Conservation (phyloP, 176 grass and related monocot species). For the Oryza meyeriana region DNA sequence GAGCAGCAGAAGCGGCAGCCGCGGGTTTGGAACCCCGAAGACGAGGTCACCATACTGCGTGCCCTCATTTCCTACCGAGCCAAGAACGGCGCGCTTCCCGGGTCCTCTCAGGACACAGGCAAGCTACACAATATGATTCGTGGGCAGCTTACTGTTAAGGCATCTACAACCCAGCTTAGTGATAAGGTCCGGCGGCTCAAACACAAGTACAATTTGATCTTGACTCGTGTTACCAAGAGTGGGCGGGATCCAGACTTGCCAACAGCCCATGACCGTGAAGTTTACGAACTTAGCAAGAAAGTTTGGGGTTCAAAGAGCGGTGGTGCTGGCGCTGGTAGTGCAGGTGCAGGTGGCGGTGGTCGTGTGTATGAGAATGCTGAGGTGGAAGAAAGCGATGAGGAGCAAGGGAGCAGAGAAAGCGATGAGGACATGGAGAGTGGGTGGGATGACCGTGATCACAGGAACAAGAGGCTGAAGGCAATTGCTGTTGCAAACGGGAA, state of each 20-base stretch:
- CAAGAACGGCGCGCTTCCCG: slow-evolving; percentile 34
- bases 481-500: slow-evolving; percentile 2
- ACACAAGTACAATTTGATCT: slow-evolving; percentile 32
- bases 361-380: slow-evolving; percentile 3
- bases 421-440: slow-evolving; percentile 32
- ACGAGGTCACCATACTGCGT: slow-evolving; percentile 42
- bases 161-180: slow-evolving; percentile 40
- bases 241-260: slow-evolving; percentile 29
- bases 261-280: slow-evolving; percentile 25
- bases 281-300: slow-evolving; percentile 47
- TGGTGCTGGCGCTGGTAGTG: not conserved
- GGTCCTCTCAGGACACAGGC: slow-evolving; percentile 11
- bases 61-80: slow-evolving; percentile 37
- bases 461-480: slow-evolving; percentile 9
- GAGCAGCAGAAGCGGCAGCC: slow-evolving; percentile 31
- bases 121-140: slow-evolving; percentile 23
- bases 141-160: slow-evolving; percentile 25
- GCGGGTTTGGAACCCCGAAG: slow-evolving; percentile 44
- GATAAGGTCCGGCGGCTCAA: slow-evolving; percentile 52
- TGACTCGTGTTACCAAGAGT: slow-evolving; percentile 12
- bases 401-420: slow-evolving; percentile 32
- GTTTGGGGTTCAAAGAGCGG: slow-evolving; percentile 32
- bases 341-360: not conserved
- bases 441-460: not conserved
- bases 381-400: slow-evolving; percentile 25